Base-by-base conservation (phyloP, 345 rosid species). In the Punica granatum region DNA sequence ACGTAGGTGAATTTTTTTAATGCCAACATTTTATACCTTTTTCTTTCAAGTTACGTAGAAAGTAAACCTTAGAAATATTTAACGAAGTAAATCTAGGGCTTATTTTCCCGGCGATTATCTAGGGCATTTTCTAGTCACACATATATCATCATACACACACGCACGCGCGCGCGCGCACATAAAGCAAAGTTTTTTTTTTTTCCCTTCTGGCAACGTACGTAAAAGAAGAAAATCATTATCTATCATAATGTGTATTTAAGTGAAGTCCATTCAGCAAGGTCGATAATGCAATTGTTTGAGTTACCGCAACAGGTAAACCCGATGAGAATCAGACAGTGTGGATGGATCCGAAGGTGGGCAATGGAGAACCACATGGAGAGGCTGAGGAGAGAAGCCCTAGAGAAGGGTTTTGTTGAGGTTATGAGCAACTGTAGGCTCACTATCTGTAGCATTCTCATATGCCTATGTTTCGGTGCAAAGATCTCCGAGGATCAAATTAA, bases 311-410 rank as follows among this genome's bases (percentile, higher is more conserved):
- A 63, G 66, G 66, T 63, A 25, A 89, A 67, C 10, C 92, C 97
- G 0, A 72, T 75, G 11, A 80, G 96, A 34, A 87, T 94, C 67
- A 84, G 79, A 68, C 97, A 94, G 34, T 94, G 92, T 64, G 76
- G 90, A 13, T 94, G 99, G 97, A 85, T 94, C 48, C 78, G 99
- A 9, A 83, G 80, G 49, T 89, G 95, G 96, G 97, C 95, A 0
- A 53, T 89, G 71, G 74, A 78, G 33, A 82, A 79, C 67, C 99
- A 94, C 65, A 83, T 90, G 91, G 78, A 69, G 65, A 78, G 91
- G 70, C 76, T 94, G 35, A 70, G 79, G 67, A 78, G 54, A 0
- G 92, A 91, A 74, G 72, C 78, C 7, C 1, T 30, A 0, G 89
- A 88, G 28, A 77, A 78, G 16, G 95, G 95, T 15, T 78, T 61